Evolutionary conservation across 176 grass and related monocot species (phyloP), one percentile per base, ranked within the genome.

Genomic region (Rhynchospora pubera): DNA sequence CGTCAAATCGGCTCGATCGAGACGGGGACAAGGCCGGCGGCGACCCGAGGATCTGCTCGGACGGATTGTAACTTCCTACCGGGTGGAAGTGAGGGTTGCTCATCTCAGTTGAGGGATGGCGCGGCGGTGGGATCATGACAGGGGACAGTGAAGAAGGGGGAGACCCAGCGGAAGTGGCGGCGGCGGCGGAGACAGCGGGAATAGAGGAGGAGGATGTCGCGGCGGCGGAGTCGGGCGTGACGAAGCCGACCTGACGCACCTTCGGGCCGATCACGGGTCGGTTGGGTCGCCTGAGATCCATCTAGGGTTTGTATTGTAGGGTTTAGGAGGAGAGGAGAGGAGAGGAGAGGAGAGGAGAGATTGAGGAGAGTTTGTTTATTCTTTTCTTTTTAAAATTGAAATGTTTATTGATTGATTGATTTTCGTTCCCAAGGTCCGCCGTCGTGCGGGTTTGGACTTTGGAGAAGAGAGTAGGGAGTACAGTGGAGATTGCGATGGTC

Each of bases 81-180:
- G 79, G 79, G 45, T 60, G 23, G 42, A 57, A 82, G 5, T 76
- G 79, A 74, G 79, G 62, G 58, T 63, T 32, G 28, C 14, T 56
- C 48, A 71, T 65, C 28, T 89, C 87, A 3, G 87, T 30, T 47
- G 87, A 80, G 6, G 80, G 76, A 45, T 94, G 89, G 79, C 92
- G 92, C 23, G 92, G 92, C 6, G 89, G 96, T 3, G 89, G 92
- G 75, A 98, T 94, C 96, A 91, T 98, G 51, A 94, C 90, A 19
- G 90, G 95, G 42, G 89, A 94, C 71, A 90, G 87, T 8, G 92
- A 89, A 67, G 18, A 61, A 3, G n/a, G 82, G 42, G 79, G 84
- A 9, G 78, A 83, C 16, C 13, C 82, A 81, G 26, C 53, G 56
- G 82, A 16, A 73, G 91, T 60, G 85, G 83, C 56, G 62, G 85